phyloP scores from a whole-genome alignment of 164 flowering plant genomes.

The Stephania japonica region DNA sequence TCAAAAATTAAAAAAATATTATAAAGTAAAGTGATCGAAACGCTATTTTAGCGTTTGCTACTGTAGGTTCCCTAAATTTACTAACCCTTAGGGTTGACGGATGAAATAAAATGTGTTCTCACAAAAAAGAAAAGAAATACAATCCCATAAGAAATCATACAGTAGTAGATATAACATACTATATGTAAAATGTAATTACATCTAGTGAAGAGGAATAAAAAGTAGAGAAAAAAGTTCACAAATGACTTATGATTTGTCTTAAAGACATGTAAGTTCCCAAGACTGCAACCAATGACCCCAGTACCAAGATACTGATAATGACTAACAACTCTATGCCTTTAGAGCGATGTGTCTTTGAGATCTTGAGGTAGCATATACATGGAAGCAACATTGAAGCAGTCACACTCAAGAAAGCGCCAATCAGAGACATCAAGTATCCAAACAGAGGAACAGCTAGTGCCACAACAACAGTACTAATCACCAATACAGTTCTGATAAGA shows the following conservation, averaged over 20 bases:
- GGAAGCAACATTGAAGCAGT: slow-evolving; percentile 41
- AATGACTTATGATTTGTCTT: slow-evolving; percentile 19
- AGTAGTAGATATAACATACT: too few relatives aligned
- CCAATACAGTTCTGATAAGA: slow-evolving; percentile 35
- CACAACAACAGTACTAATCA: slow-evolving; percentile 39
- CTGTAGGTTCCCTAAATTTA: too few relatives aligned
- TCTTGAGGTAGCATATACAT: slow-evolving; percentile 50
- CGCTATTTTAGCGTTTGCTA: too few relatives aligned
- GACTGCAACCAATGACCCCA: slow-evolving; percentile 30
- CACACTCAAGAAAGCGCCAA: slow-evolving; percentile 44
- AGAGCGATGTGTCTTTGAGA: slow-evolving; percentile 12
- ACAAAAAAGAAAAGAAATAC: too few relatives aligned
- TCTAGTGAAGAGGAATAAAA: too few relatives aligned
- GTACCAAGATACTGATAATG: slow-evolving; percentile 22
- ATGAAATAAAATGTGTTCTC: too few relatives aligned
- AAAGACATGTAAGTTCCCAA: slow-evolving; percentile 51
- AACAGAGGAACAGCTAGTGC: slow-evolving; percentile 49
- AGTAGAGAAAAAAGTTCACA: slow-evolving; percentile 2
- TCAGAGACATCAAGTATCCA: slow-evolving; percentile 45
- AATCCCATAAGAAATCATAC: too few relatives aligned
- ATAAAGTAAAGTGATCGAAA: too few relatives aligned
- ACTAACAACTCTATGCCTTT: slow-evolving; percentile 29
- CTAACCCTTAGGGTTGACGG: too few relatives aligned
- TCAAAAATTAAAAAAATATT: too few relatives aligned
- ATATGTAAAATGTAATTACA: too few relatives aligned